phyloP scores from a whole-genome alignment of 495 filamentous ascomycete species.

The Polyplosphaeria fusca region DNA sequence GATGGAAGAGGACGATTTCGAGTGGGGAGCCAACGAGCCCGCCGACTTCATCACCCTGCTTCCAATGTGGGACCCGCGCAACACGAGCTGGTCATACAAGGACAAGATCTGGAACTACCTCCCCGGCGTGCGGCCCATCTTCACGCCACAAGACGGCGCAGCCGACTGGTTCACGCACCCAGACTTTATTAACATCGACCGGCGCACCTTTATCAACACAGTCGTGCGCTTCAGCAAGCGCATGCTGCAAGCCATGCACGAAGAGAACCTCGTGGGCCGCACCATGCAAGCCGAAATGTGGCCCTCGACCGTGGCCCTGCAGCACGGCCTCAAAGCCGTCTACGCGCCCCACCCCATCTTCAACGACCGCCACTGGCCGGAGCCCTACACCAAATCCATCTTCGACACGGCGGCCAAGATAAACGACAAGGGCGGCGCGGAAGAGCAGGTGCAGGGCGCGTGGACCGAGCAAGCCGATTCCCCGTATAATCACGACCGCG shows the following conservation, averaged over 20 bases:
- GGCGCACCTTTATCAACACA: conserved; percentile 64
- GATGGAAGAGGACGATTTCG: conserved; percentile 59
- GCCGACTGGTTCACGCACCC: conserved; percentile 37
- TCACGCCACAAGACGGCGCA: conserved; percentile 28
- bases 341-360: conserved; percentile 69
- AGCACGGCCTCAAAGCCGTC: conserved; percentile 70
- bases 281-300: conserved; percentile 69
- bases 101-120: conserved; percentile 62
- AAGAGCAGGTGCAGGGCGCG: conserved; percentile 31
- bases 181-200: conserved; percentile 48
- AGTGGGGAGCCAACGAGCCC: conserved; percentile 73
- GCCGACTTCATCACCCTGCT: conserved; percentile 70
- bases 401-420: conserved; percentile 59
- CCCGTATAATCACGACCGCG: conserved; percentile 44
- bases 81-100: conserved; percentile 61
- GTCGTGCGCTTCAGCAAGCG: conserved; percentile 60
- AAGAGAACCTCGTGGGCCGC: conserved; percentile 58
- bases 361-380: conserved; percentile 59
- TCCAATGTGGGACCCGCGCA: conserved; percentile 65
- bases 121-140: conserved; percentile 43
- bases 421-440: conserved; percentile 48
- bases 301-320: conserved; percentile 59
- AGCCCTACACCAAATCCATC: conserved; percentile 52
- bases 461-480: conserved; percentile 36
- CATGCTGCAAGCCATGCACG: conserved; percentile 62